phyloP scores from a whole-genome alignment of 768 basidiomycete species.

The Leccinum longicurvipes region DNA sequence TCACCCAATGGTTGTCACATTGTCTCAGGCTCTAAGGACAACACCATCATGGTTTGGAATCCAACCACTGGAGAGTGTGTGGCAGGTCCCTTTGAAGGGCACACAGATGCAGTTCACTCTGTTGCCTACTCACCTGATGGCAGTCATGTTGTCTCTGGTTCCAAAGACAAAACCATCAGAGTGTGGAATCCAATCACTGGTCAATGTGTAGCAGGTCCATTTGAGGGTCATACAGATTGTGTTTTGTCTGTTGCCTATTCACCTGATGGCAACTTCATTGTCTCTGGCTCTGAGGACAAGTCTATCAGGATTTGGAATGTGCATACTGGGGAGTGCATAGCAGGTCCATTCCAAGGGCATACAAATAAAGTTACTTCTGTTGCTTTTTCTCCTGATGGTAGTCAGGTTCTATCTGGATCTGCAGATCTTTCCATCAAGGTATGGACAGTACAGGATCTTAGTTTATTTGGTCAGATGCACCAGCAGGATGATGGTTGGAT shows the following conservation, averaged over 20 bases:
- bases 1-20: constrained; percentile 28
- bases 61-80: constrained; percentile 11
- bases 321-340: constrained; percentile 11
- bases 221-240: constrained; percentile 16
- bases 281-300: constrained; percentile 18
- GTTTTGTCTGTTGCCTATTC: constrained; percentile 17
- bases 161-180: constrained; percentile 22
- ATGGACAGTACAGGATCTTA: constrained; percentile 1
- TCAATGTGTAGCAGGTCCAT: constrained; percentile 17
- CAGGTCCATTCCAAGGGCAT: constrained; percentile 17
- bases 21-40: constrained; percentile 20
- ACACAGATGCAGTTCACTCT: constrained; percentile 16
- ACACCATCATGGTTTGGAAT: constrained; percentile 25
- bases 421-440: constrained; percentile 9
- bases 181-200: constrained; percentile 19
- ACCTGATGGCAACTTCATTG: constrained; percentile 14
- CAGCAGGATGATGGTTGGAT: constrained; percentile 17
- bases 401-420: constrained; percentile 15
- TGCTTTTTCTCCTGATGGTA: constrained; percentile 19
- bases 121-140: constrained; percentile 24
- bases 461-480: not conserved
- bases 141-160: constrained; percentile 22
- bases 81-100: constrained; percentile 15
- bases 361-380: constrained; percentile 1
- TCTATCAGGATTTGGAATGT: constrained; percentile 19